phyloP scores from a whole-genome alignment of 371 early-diverging fungal species.

The Dinochytrium kinnereticum region DNA sequence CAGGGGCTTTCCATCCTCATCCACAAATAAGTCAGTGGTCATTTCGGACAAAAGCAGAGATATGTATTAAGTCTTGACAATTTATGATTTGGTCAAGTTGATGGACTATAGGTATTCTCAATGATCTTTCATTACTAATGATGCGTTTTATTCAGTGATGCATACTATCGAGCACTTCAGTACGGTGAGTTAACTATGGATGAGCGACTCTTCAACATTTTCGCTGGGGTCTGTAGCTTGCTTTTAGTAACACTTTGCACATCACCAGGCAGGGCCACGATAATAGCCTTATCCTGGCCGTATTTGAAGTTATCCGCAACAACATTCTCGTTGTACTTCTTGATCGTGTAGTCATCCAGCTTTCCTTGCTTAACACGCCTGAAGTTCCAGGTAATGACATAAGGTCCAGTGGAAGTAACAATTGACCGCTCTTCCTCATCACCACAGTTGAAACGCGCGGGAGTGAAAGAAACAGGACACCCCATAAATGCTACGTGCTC shows the following conservation, averaged over 20 bases:
- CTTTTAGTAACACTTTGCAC: conserved; percentile 54
- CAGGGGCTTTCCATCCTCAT: not conserved
- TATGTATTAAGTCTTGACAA: too few species aligned
- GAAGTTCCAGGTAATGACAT: conserved; percentile 95
- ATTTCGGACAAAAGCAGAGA: not conserved
- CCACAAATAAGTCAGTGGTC: not conserved
- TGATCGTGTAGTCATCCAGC: conserved; percentile 82
- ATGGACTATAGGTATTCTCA: too few species aligned
- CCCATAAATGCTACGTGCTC: conserved; percentile 89
- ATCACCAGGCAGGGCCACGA: conserved; percentile 64
- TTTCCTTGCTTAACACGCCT: conserved; percentile 76
- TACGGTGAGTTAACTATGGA: conserved; percentile 52
- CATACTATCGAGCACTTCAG: conserved; percentile 14
- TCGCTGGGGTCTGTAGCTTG: conserved; percentile 49
- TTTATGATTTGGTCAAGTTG: too few species aligned
- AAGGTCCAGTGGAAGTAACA: conserved; percentile 87
- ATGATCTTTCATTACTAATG: too few species aligned
- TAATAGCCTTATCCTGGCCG: conserved; percentile 49
- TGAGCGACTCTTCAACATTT: conserved; percentile 51
- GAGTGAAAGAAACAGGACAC: conserved; percentile 77
- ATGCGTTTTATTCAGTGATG: too few species aligned
- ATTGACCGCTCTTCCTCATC: conserved; percentile 74
- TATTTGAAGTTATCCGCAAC: conserved; percentile 89
- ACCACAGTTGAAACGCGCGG: conserved; percentile 87
- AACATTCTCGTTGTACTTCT: conserved; percentile 76